Percentiles rank a stretch among this genome's conserved stretches.
Conservation (phyloP, 306 rosid species). For the Prunus mume region DNA sequence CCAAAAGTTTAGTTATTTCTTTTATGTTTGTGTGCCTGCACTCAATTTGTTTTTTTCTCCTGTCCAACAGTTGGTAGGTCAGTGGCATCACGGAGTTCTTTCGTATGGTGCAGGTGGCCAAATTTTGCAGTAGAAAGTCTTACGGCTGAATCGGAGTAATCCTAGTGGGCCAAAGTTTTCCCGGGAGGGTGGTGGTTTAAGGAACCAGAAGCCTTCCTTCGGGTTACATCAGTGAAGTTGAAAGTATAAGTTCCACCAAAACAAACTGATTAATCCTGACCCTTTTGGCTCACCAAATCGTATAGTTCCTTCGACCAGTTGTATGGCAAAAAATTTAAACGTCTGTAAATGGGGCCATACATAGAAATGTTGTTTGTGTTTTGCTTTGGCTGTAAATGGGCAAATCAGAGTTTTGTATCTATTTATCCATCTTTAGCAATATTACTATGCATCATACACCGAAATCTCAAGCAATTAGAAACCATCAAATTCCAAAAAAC, state of each 20-base stretch:
- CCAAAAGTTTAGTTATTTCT: background rate
- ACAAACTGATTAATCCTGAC: background rate
- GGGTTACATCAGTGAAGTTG: background rate
- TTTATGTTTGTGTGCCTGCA: background rate
- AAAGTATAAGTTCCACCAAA: background rate
- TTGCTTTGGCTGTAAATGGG: background rate
- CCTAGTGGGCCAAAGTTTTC: background rate
- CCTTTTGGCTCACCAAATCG: background rate
- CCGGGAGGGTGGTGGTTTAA: background rate
- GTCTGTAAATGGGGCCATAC: background rate
- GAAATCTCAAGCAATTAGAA: background rate
- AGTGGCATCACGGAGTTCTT: background rate
- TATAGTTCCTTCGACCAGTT: background rate
- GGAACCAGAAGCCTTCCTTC: background rate
- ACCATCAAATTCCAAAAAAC: background rate
- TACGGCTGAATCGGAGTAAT: background rate
- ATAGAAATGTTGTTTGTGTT: background rate
- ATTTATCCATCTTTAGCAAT: background rate
- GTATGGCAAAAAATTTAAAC: background rate
- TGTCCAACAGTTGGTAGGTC: background rate
- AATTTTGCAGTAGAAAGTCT: conserved; percentile 11
- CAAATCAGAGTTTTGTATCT: background rate
- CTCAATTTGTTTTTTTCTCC: background rate
- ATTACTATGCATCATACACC: background rate
- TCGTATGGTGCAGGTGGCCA: conserved; percentile 9